Evolutionary conservation across 2,329 filamentous ascomycete species (phyloP).

Genomic region (Ramularia endophylla): DNA sequence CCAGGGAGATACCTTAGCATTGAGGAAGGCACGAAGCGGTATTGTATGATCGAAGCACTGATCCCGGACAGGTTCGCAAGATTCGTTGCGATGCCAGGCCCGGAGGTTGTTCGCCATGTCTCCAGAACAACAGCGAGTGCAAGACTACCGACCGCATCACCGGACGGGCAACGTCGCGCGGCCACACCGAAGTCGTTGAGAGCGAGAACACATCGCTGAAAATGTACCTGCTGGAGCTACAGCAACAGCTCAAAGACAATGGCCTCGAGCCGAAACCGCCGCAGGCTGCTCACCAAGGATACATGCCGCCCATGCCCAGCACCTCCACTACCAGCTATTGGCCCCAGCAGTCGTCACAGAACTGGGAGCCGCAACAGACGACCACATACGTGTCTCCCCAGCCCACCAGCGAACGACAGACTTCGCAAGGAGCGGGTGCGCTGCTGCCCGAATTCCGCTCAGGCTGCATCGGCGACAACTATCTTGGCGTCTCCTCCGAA

Average conservation of each 20-base stretch:
- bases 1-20: too few relatives aligned
- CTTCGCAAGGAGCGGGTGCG: conserved; percentile 9
- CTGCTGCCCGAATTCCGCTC: conserved; percentile 43
- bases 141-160: conserved; percentile 83
- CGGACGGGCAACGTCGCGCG: conserved; percentile 69
- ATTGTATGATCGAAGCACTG: not conserved
- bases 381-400: not conserved
- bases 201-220: conserved; percentile 63
- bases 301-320: conserved; percentile 2
- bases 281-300: conserved; percentile 8
- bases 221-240: conserved; percentile 60
- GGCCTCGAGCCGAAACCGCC: conserved; percentile 49
- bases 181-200: conserved; percentile 72
- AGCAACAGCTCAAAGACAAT: conserved; percentile 56
- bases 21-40: not conserved
- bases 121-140: conserved; percentile 69
- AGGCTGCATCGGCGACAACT: conserved; percentile 53
- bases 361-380: not conserved
- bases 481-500: conserved; percentile 59
- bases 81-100: conserved; percentile 78
- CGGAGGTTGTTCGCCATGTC: conserved; percentile 76
- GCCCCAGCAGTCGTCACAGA: conserved; percentile 2
- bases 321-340: not conserved
- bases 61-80: conserved; percentile 61
- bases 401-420: conserved; percentile 9